A percentile compares a stretch with the other conserved stretches of the same genome.
These are phyloP conservation scores for Crithidia brevicula DNA, from an alignment of 208 protist genomes.

Conservation along the genomic window DNA sequence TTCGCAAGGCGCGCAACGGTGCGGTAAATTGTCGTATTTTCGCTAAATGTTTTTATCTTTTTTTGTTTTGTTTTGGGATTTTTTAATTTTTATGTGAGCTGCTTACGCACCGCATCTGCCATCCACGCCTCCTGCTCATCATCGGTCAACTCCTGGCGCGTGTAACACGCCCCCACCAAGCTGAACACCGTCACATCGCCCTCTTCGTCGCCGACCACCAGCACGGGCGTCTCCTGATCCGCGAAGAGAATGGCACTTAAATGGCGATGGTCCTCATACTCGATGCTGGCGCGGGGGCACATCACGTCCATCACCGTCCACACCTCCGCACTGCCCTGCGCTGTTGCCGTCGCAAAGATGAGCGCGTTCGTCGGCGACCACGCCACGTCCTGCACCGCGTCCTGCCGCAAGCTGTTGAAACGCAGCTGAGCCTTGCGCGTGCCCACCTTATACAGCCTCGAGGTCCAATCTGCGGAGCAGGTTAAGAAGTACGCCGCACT, in stretches of 20 bases:
- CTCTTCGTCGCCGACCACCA: slow-evolving; percentile 90
- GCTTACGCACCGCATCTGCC: slow-evolving; percentile 72
- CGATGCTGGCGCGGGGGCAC: slow-evolving; percentile 63
- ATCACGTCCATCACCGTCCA: slow-evolving; percentile 81
- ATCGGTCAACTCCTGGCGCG: slow-evolving; percentile 53
- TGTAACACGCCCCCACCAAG: slow-evolving; percentile 47
- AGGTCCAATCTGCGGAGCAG: slow-evolving; percentile 97
- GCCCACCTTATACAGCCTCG: slow-evolving; percentile 92
- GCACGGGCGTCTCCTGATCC: slow-evolving; percentile 80
- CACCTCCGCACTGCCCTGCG: slow-evolving; percentile 84
- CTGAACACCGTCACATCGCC: slow-evolving; percentile 89
- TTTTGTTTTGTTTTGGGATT: not conserved
- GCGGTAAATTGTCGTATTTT: too few species aligned
- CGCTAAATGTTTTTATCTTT: too few species aligned
- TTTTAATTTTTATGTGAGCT: slow-evolving; percentile 28
- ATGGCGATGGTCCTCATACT: slow-evolving; percentile 72
- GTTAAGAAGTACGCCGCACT: slow-evolving; percentile 92
- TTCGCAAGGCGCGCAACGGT: too few species aligned
- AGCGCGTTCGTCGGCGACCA: slow-evolving; percentile 93
- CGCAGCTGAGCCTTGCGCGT: slow-evolving; percentile 54
- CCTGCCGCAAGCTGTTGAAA: slow-evolving; percentile 87
- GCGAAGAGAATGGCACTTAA: slow-evolving; percentile 89
- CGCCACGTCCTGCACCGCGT: slow-evolving; percentile 93
- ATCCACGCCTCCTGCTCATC: slow-evolving; percentile 86
- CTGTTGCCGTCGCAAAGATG: slow-evolving; percentile 93